phyloP scores from a whole-genome alignment of 495 filamentous ascomycete species.

The Hypomontagnella monticulosa region DNA sequence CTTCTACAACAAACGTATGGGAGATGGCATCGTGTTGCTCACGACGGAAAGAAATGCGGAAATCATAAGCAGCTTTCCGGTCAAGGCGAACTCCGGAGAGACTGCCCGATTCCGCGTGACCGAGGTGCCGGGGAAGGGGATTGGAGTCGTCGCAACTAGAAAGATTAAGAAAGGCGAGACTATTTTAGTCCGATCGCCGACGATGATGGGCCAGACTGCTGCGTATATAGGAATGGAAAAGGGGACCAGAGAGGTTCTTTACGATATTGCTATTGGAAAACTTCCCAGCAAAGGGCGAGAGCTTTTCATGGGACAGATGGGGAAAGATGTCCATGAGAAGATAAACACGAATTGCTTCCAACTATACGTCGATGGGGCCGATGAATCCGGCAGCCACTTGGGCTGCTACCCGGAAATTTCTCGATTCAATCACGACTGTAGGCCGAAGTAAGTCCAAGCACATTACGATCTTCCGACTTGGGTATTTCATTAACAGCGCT shows the following conservation, averaged over 20 bases:
- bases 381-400: slow-evolving; percentile 45
- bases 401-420: slow-evolving; percentile 51
- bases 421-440: slow-evolving; percentile 56
- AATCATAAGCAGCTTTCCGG: slow-evolving; percentile 32
- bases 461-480: neutral
- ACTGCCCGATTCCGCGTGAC: slow-evolving; percentile 42
- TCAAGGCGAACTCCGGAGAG: slow-evolving; percentile 13
- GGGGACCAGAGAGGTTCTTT: slow-evolving; percentile 37
- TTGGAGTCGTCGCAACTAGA: slow-evolving; percentile 52
- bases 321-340: slow-evolving; percentile 45
- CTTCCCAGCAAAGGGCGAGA: slow-evolving; percentile 37
- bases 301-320: slow-evolving; percentile 49
- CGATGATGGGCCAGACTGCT: slow-evolving; percentile 44
- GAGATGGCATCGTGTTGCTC: slow-evolving; percentile 48
- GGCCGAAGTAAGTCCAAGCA: slow-evolving; percentile 52
- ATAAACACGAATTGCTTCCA: slow-evolving; percentile 55
- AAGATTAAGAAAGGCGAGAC: slow-evolving; percentile 52
- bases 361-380: slow-evolving; percentile 46
- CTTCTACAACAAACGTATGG: slow-evolving; percentile 41
- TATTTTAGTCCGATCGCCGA: slow-evolving; percentile 47
- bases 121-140: slow-evolving; percentile 51
- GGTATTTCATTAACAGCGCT: neutral
- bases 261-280: slow-evolving; percentile 42
- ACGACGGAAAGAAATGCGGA: slow-evolving; percentile 44
- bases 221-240: slow-evolving; percentile 43